Percentiles rank a stretch among this genome's conserved stretches.
Conservation (phyloP, 495 filamentous ascomycete genomes). For the Penicillium macrosclerotiorum region DNA sequence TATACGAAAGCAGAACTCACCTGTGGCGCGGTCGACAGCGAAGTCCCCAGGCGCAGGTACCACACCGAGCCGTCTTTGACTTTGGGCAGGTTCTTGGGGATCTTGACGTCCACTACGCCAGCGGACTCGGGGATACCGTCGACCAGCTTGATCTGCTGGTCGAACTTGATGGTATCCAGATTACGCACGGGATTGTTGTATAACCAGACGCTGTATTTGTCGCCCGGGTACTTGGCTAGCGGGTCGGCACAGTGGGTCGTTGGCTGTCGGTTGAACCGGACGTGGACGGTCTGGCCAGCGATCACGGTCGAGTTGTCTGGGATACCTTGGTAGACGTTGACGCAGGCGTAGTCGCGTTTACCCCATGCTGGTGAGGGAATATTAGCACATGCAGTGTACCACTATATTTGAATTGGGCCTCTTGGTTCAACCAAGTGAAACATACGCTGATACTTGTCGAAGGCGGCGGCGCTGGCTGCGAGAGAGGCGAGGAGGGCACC, state of each 20-base stretch:
- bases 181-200: constrained; percentile 40
- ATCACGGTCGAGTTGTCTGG: constrained; percentile 34
- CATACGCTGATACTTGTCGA: constrained; percentile 38
- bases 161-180: constrained; percentile 19
- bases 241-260: constrained; percentile 25
- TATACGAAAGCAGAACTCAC: constrained; percentile 13
- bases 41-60: constrained; percentile 33
- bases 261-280: constrained; percentile 33
- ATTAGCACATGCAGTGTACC: too few species aligned
- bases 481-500: constrained; percentile 25
- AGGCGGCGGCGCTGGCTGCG: constrained; percentile 29
- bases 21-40: constrained; percentile 33
- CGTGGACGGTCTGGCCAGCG: constrained; percentile 21
- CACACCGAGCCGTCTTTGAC: constrained; percentile 33
- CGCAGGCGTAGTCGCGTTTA: constrained; percentile 39
- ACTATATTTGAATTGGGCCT: too few species aligned
- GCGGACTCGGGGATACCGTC: constrained; percentile 18
- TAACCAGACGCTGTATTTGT: constrained; percentile 30
- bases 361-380: constrained; percentile 32
- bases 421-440: too few species aligned
- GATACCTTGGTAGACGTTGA: constrained; percentile 39
- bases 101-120: constrained; percentile 25
- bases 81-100: constrained; percentile 27
- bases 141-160: constrained; percentile 24
- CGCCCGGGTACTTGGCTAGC: constrained; percentile 21